Base-by-base conservation (phyloP, 352 stramenopile genomes). In the Globisporangium iwayamae region DNA sequence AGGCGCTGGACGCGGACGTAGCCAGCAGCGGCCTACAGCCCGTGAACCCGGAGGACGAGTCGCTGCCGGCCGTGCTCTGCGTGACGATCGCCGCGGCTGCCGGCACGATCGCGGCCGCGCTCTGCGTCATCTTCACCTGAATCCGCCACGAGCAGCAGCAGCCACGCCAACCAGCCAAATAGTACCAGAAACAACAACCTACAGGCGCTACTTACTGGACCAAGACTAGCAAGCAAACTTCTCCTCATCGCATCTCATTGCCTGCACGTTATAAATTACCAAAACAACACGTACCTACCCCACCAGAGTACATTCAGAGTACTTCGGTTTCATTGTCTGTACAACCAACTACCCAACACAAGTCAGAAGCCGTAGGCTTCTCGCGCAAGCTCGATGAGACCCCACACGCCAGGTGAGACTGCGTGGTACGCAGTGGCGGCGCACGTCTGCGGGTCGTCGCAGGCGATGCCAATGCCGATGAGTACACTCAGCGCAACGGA, bases 391-490 rank as follows among this genome's bases (percentile, higher is more conserved):
- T 67, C 41, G 60, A 63, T 78, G 53, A 88, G 53, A 30, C 68
- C 56, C 48, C 79, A 34, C 11, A 77, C 41, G 51, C 84, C 60
- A 14, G 74, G 62, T 18, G 66, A 62, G 25, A 60, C 59, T 30
- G 70, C 50, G 47, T 69, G 30, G 65, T 75, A 83, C 47, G 71
- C 83, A 25, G 73, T 78, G 47, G 69, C 58, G 4, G 71, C 76
- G 54, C 85, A 94, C 48, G 83, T 70, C 48, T 84, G 70, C 25
- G 85, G 83, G 30, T 77, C 63, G 69, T 94, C 85, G 63, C 85
- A 94, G 28, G 85, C 85, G 54, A 94, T 87, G 6, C 65, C 78
- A 18, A 94, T 81, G 56, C 79, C 81, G 30, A 87, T 79, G 13
- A 81, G 67, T 9, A 85, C 52, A 46, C 79, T 90, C 11, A 94